These are phyloP conservation scores for Rhodomyrtus tomentosa DNA, from an alignment of 345 rosid genomes.

Conservation along the genomic window DNA sequence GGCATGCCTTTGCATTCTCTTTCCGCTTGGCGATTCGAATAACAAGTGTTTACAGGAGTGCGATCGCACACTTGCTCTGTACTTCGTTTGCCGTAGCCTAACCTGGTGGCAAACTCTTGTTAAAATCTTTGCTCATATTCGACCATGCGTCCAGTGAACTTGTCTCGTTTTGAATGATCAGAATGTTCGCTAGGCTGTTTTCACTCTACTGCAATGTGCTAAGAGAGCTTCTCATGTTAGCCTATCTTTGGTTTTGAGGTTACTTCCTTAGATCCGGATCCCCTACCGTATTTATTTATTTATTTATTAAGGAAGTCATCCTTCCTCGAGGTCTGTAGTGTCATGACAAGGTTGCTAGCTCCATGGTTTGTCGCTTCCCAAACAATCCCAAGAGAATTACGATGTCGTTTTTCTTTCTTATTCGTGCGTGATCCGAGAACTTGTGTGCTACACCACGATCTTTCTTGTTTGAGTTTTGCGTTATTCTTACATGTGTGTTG, in stretches of 20 bases:
- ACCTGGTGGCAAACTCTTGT: rapidly evolving
- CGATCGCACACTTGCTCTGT: background rate
- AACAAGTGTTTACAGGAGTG: rapidly evolving
- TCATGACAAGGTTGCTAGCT: background rate
- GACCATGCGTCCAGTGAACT: background rate
- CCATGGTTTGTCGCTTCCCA: background rate
- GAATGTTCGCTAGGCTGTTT: background rate
- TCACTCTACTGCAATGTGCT: background rate
- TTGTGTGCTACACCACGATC: background rate
- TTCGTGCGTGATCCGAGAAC: background rate
- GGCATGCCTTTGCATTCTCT: slow-evolving; percentile 15
- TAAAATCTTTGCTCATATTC: background rate
- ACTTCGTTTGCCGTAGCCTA: background rate
- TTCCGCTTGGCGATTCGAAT: slow-evolving; percentile 7
- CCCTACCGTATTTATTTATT: no score
- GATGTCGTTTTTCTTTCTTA: background rate
- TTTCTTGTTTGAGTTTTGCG: background rate
- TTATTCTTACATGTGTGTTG: background rate
- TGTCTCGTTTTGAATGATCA: background rate
- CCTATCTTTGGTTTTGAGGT: background rate
- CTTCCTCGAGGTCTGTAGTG: background rate
- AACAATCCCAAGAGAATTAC: background rate
- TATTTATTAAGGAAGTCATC: no score
- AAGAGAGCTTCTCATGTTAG: background rate
- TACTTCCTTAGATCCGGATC: no score